Conservation (phyloP, 805 yeast species). For the Kluyveromyces starmeri region DNA sequence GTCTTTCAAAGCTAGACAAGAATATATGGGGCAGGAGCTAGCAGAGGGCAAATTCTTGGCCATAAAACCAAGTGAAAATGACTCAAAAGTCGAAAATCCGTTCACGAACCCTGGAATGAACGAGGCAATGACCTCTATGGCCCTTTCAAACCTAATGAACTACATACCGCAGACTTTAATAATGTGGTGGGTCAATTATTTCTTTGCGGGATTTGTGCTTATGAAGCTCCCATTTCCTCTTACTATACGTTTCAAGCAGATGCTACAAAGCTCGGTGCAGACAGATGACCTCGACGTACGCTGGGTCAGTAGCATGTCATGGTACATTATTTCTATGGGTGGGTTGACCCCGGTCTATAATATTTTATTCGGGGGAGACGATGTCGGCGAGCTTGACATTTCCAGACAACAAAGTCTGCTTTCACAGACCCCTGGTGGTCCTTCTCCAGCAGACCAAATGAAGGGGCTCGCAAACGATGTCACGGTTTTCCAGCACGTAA, state of each 20-base stretch:
- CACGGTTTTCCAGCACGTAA: constrained; percentile 50
- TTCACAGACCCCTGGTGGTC: constrained; percentile 45
- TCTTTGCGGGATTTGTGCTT: constrained; percentile 84
- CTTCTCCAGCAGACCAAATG: constrained; percentile 56
- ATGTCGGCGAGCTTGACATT: constrained; percentile 24
- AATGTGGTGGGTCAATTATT: constrained; percentile 94
- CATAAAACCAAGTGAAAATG: constrained; percentile 33
- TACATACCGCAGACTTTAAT: constrained; percentile 86
- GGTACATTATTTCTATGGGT: constrained; percentile 85
- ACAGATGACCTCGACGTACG: constrained; percentile 82
- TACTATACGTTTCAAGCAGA: constrained; percentile 80
- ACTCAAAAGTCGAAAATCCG: constrained; percentile 42
- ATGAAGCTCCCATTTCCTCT: constrained; percentile 88
- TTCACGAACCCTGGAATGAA: constrained; percentile 61
- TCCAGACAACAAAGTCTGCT: constrained; percentile 20
- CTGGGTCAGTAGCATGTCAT: constrained; percentile 89
- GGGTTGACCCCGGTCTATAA: constrained; percentile 78
- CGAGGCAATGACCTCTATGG: constrained; percentile 67
- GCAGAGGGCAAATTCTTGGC: constrained; percentile 49
- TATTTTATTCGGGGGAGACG: constrained; percentile 39
- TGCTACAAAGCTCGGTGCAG: constrained; percentile 81
- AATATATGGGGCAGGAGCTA: constrained; percentile 39
- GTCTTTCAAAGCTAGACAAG: constrained; percentile 48
- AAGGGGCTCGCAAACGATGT: constrained; percentile 65
- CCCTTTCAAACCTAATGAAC: constrained; percentile 73